phyloP scores from a whole-genome alignment of 1,284 basidiomycete genomes.

The Inonotus hispidus region DNA sequence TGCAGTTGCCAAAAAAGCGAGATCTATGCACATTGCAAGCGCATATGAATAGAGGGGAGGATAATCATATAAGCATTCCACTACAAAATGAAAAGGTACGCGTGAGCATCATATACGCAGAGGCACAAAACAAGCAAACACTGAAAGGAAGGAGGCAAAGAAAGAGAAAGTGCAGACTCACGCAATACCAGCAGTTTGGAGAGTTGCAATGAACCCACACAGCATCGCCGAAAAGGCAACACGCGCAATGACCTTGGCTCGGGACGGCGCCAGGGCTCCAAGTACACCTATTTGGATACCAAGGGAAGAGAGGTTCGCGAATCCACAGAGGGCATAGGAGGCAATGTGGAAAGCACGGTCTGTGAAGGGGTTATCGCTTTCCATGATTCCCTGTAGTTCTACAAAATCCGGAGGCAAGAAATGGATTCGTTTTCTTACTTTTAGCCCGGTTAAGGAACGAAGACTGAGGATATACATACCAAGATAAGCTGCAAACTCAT shows the following conservation, averaged over 20 bases:
- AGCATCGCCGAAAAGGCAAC: conserved; percentile 35
- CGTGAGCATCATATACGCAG: conserved; percentile 4
- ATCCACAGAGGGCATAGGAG: conserved; percentile 83
- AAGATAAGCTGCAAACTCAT: conserved; percentile 82
- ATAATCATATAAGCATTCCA: conserved; percentile 14
- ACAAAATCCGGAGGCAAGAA: not conserved
- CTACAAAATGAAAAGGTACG: not conserved
- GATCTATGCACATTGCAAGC: not conserved
- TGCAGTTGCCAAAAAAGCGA: no score
- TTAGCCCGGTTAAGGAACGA: not conserved
- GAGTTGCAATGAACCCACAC: conserved; percentile 24
- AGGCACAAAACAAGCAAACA: no score
- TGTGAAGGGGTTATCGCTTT: conserved; percentile 51
- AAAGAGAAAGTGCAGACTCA: conserved; percentile 3
- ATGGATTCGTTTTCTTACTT: not conserved
- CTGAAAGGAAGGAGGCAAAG: not conserved
- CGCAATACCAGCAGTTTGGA: conserved; percentile 19
- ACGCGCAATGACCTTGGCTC: conserved; percentile 33
- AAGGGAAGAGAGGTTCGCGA: conserved; percentile 81
- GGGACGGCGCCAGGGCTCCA: conserved; percentile 39
- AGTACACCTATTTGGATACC: conserved; percentile 92
- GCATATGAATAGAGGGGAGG: not conserved
- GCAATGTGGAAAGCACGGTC: conserved; percentile 72
- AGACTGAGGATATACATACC: conserved; percentile 27
- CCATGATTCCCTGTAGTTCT: conserved; percentile 51